Evolutionary conservation across 208 protist species (phyloP), one percentile per base, ranked within the genome.

Genomic region (Acanthamoeba divionensis): DNA sequence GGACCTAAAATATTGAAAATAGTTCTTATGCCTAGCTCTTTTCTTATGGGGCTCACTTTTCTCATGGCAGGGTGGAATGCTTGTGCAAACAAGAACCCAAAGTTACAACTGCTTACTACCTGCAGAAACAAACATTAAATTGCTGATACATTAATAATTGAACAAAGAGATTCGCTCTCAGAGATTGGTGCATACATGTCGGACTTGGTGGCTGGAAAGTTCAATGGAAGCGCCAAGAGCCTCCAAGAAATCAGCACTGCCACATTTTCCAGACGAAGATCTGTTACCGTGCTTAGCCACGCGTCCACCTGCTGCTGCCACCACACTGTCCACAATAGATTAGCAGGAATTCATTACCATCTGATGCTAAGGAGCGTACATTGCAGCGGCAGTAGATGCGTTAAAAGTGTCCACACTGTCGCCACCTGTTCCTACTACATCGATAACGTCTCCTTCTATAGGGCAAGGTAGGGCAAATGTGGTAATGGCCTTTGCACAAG

Each of bases 351-450:
- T 29, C 26, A 24, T 67, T n/a, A 9, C 10, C 26, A 7, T 10
- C 13, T 67, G n/a, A 31, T 10, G 26, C 26, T 7, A 5, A 24
- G 13, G 8, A 7, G 54, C 18, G n/a, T 89, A 89, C 80, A 89
- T 73, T 24, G 80, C 80, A 5, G 80, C 80, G 10, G 80, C 80
- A 10, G 80, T 89, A 47, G 80, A 89, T 24, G 60, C 60, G 80
- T 89, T 89, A 44, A 89, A 89, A 7, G 80, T 89, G 63, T 89
- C 80, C 3, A 73, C 38, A 26, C 80, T 57, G 80, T 89, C 80
- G 60, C 80, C 80, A 24, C 80, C 80, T 33, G 80, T 89, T 52
- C 80, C 80, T n/a, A 89, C 80, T 0, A 89, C 44, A 33, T 89
- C 80, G 26, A 89, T 73, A 8, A 67, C 55, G 36, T 24, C 31